Evolutionary conservation across 2,329 filamentous ascomycete species (phyloP).

Genomic region (Elsinoe batatas): DNA sequence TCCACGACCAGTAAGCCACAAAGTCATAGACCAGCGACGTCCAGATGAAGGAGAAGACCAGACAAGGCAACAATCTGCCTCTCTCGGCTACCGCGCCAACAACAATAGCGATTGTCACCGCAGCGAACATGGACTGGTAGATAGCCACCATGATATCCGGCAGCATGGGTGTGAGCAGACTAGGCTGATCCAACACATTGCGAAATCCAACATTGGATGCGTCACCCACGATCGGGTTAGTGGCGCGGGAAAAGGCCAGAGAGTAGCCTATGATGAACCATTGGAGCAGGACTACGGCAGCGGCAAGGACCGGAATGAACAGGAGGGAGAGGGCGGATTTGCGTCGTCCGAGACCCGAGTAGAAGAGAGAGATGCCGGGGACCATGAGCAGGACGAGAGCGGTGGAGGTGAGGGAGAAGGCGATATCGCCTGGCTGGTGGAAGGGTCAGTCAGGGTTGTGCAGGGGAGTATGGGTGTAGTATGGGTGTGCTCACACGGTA

Average conservation of each 20-base stretch:
- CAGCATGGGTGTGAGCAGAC: conserved; percentile 79
- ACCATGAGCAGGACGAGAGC: conserved; percentile 97
- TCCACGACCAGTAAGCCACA: conserved; percentile 94
- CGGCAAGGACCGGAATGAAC: conserved; percentile 92
- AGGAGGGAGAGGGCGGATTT: conserved; percentile 97
- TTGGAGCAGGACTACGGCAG: conserved; percentile 86
- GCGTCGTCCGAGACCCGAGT: conserved; percentile 91
- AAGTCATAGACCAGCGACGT: conserved; percentile 96
- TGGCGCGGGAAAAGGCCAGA: conserved; percentile 76
- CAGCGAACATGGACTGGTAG: conserved; percentile 86
- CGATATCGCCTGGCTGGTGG: conserved; percentile 83
- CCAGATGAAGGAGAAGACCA: conserved; percentile 96
- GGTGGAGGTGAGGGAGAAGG: conserved; percentile 80
- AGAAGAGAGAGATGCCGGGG: conserved; percentile 91
- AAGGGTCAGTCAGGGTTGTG: conserved; percentile 80
- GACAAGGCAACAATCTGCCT: conserved; percentile 79
- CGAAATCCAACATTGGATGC: conserved; percentile 79
- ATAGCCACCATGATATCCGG: conserved; percentile 88
- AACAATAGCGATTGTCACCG: conserved; percentile 81
- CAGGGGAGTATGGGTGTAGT: conserved; percentile 40
- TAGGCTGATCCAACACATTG: conserved; percentile 74
- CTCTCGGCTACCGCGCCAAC: conserved; percentile 90
- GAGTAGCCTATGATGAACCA: conserved; percentile 99
- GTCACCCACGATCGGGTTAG: conserved; percentile 86
- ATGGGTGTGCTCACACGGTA: conserved; percentile 32